phyloP scores from a whole-genome alignment of 2,329 filamentous ascomycete species.

The Beauveria australis region DNA sequence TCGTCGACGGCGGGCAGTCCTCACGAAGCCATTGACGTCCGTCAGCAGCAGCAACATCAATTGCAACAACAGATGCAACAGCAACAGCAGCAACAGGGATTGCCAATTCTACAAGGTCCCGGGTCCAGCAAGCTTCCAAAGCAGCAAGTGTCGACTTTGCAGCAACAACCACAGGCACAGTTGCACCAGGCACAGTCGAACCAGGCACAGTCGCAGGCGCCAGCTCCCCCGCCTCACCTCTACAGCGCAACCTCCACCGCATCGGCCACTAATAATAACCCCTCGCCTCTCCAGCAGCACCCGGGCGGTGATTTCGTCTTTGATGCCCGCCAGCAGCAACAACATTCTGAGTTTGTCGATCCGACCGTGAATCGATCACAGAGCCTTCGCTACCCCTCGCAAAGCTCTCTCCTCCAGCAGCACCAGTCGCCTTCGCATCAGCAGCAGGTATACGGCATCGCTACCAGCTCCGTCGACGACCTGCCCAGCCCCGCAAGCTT shows the following conservation, averaged over 20 bases:
- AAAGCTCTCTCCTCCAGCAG: conserved; percentile 22
- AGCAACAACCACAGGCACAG: conserved; percentile 6
- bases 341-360: conserved; percentile 35
- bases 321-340: conserved; percentile 26
- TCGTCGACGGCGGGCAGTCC: conserved; percentile 1
- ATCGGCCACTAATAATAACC: conserved; percentile 17
- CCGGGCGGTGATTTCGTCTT: conserved; percentile 19
- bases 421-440: conserved; percentile 22
- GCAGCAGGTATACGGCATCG: conserved; percentile 24
- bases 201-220: conserved; percentile 17
- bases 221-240: conserved; percentile 22
- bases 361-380: conserved; percentile 39
- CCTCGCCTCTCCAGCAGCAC: conserved; percentile 15
- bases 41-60: conserved; percentile 17
- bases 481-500: conserved; percentile 14
- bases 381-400: conserved; percentile 39
- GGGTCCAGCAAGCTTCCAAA: conserved; percentile 20
- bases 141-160: conserved; percentile 15
- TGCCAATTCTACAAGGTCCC: conserved; percentile 1
- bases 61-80: conserved; percentile 19
- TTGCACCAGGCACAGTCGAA: conserved; percentile 14
- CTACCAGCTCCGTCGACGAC: conserved; percentile 20
- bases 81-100: conserved; percentile 21
- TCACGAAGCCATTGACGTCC: conserved; percentile 9
- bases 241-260: conserved; percentile 21